These are phyloP conservation scores for Elsinoe ampelina DNA, from an alignment of 2,329 filamentous ascomycete genomes.

Conservation along the genomic window DNA sequence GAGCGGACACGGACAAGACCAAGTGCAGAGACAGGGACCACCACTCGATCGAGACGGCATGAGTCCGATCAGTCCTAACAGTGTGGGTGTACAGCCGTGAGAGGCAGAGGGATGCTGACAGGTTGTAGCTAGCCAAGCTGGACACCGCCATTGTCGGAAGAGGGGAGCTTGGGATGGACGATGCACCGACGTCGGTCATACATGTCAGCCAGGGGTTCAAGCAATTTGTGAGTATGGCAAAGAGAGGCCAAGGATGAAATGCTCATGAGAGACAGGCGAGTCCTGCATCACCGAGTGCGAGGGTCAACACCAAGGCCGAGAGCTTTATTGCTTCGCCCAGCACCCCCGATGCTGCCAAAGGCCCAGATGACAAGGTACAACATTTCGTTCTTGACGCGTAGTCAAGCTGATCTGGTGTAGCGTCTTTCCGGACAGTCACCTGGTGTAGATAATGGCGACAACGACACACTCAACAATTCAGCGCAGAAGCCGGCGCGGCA, in stretches of 20 bases:
- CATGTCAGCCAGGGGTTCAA: slow-evolving; percentile 79
- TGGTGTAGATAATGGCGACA: neutral
- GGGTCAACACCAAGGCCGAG: slow-evolving; percentile 23
- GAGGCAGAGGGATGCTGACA: neutral
- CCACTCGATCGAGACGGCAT: slow-evolving; percentile 15
- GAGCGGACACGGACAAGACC: neutral
- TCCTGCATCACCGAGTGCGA: slow-evolving; percentile 19
- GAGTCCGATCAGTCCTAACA: slow-evolving; percentile 25
- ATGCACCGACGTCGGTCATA: slow-evolving; percentile 82
- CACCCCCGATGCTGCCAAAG: slow-evolving; percentile 26
- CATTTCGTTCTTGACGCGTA: slow-evolving; percentile 48
- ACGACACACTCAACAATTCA: neutral
- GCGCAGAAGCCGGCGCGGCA: slow-evolving; percentile 1
- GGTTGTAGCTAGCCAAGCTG: slow-evolving; percentile 32
- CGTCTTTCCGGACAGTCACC: slow-evolving; percentile 3
- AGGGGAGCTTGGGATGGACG: slow-evolving; percentile 49
- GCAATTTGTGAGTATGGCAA: slow-evolving; percentile 54
- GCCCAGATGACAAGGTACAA: slow-evolving; percentile 24
- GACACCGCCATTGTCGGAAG: slow-evolving; percentile 36
- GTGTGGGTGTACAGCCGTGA: slow-evolving; percentile 19
- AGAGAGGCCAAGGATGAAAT: slow-evolving; percentile 2
- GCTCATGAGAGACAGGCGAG: slow-evolving; percentile 14
- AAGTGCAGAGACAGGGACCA: neutral
- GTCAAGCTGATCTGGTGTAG: slow-evolving; percentile 62
- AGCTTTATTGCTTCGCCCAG: slow-evolving; percentile 29